Evolutionary conservation across 2,329 filamentous ascomycete species (phyloP).

Genomic region (Fusarium sp.): DNA sequence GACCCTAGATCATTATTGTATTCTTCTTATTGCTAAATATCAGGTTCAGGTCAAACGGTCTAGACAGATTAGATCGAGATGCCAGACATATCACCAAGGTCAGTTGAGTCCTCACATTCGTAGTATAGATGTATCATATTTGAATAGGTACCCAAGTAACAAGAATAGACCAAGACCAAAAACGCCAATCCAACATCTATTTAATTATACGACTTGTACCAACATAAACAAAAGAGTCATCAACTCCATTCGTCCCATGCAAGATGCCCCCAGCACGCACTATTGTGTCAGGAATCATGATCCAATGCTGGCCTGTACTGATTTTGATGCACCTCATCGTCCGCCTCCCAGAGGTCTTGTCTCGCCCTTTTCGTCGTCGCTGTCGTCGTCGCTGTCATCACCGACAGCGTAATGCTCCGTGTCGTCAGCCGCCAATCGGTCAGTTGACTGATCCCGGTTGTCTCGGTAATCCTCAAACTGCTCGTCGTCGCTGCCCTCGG

Average conservation of each 20-base stretch:
- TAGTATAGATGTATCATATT: neutral
- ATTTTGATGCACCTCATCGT: conserved; percentile 15
- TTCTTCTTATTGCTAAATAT: neutral
- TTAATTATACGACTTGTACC: conserved; percentile 21
- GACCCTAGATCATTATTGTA: neutral
- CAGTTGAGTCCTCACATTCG: neutral
- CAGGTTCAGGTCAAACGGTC: neutral
- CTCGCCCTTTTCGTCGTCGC: conserved; percentile 50
- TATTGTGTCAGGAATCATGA: neutral
- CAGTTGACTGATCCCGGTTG: conserved; percentile 53
- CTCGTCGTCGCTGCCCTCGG: conserved; percentile 81
- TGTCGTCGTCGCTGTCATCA: conserved; percentile 56
- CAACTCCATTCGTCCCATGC: conserved; percentile 41
- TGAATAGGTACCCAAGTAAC: neutral
- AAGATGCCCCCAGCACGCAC: conserved; percentile 9
- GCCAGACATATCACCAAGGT: neutral
- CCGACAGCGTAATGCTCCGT: conserved; percentile 63
- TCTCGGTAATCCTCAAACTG: conserved; percentile 57
- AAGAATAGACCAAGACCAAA: neutral
- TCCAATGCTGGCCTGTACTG: neutral
- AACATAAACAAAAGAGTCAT: conserved; percentile 22
- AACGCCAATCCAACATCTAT: conserved; percentile 37
- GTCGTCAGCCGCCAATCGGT: conserved; percentile 47
- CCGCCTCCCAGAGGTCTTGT: conserved; percentile 38
- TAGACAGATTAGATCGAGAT: neutral